phyloP scores from a whole-genome alignment of 108 stramenopile species.

The Nitzschia inconspicua region DNA sequence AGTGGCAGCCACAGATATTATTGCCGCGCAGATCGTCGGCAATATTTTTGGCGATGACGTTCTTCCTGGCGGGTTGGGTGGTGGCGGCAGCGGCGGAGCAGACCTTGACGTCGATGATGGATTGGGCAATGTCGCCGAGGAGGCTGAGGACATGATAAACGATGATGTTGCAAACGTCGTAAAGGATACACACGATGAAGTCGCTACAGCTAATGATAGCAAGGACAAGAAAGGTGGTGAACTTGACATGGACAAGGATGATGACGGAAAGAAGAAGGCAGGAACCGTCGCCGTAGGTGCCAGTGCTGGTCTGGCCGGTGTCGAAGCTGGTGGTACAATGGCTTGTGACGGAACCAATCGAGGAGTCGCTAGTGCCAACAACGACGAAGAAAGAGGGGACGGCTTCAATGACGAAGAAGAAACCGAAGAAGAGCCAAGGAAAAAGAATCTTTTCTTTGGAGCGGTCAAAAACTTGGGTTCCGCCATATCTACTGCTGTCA shows the following conservation, averaged over 20 bases:
- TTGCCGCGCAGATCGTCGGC: slow-evolving; percentile 33
- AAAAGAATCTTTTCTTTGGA: slow-evolving; percentile 14
- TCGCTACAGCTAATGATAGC: slow-evolving; percentile 22
- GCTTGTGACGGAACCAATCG: background rate
- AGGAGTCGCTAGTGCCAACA: background rate
- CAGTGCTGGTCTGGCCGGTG: slow-evolving; percentile 15
- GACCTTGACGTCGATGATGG: slow-evolving; percentile 5
- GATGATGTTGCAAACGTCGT: slow-evolving; percentile 35
- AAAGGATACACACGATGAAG: slow-evolving; percentile 37
- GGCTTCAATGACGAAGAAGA: slow-evolving; percentile 14
- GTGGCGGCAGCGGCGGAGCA: slow-evolving; percentile 5
- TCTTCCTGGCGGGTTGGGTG: slow-evolving; percentile 5
- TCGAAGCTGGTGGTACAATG: background rate
- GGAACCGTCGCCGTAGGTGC: slow-evolving; percentile 26
- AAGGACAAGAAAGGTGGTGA: background rate
- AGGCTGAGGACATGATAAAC: slow-evolving; percentile 27
- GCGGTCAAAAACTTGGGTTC: slow-evolving; percentile 17
- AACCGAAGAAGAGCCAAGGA: slow-evolving; percentile 4
- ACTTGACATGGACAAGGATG: background rate
- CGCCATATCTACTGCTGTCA: slow-evolving; percentile 30
- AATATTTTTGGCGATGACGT: slow-evolving; percentile 17
- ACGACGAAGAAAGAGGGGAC: slow-evolving; percentile 1
- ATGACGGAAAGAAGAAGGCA: background rate
- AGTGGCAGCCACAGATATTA: slow-evolving; percentile 30
- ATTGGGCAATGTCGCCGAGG: slow-evolving; percentile 24